Conservation (phyloP, 768 basidiomycete species). For the Rhizopogon roseolus region DNA sequence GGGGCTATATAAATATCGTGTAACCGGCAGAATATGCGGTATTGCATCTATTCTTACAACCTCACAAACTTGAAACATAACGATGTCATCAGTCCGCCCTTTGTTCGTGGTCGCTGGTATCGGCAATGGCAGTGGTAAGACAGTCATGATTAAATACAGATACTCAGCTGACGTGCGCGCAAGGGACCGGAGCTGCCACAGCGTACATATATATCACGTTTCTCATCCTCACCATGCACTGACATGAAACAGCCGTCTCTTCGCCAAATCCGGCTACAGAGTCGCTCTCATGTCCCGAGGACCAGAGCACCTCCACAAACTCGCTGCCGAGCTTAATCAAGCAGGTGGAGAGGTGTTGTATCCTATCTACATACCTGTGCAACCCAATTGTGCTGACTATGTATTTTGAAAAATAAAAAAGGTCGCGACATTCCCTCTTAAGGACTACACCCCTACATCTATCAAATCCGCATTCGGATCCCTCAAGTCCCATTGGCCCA, state of each 20-base stretch:
- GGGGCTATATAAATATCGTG: slow-evolving; percentile 9
- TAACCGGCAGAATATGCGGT: background rate
- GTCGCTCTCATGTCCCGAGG: slow-evolving; percentile 65
- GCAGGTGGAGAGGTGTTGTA: slow-evolving; percentile 51
- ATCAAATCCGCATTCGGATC: slow-evolving; percentile 45
- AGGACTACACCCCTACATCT: slow-evolving; percentile 43
- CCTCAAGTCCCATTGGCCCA: slow-evolving; percentile 42
- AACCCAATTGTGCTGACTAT: background rate
- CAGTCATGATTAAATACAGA: background rate
- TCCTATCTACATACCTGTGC: background rate
- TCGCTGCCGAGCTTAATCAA: slow-evolving; percentile 51
- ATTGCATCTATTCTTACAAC: background rate
- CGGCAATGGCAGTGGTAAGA: slow-evolving; percentile 36
- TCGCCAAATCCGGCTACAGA: slow-evolving; percentile 59
- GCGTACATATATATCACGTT: slow-evolving; percentile 36
- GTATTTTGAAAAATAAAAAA: slow-evolving; percentile 15
- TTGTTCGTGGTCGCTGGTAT: slow-evolving; percentile 58
- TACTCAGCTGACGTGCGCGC: background rate
- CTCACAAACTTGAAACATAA: slow-evolving; percentile 11
- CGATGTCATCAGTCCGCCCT: slow-evolving; percentile 34
- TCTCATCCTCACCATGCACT: background rate
- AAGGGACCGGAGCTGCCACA: slow-evolving; percentile 54
- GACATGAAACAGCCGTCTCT: slow-evolving; percentile 41
- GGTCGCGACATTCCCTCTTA: slow-evolving; percentile 56
- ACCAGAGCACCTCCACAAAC: slow-evolving; percentile 41